A percentile compares a stretch with the other conserved stretches of the same genome.
phyloP scores from a whole-genome alignment of 192 early-diverging fungal species.

The Rhizophagus prolifer region DNA sequence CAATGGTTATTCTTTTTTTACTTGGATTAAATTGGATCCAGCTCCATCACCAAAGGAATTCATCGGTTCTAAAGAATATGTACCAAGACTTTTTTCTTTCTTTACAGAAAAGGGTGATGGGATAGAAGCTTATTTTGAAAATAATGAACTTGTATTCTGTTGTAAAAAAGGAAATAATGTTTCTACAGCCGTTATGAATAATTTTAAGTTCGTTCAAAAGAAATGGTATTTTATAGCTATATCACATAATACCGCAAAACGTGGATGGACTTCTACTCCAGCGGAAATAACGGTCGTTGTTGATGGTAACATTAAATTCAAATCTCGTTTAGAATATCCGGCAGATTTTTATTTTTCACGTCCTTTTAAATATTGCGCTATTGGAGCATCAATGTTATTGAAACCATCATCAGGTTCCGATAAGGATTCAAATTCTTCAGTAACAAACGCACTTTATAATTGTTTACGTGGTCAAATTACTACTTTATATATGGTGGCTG shows the following conservation, averaged over 20 bases:
- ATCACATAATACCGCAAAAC: conserved; percentile 7
- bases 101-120: conserved; percentile 20
- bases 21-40: conserved; percentile 29
- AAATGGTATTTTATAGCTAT: conserved; percentile 27
- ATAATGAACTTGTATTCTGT: conserved; percentile 5
- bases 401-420: not conserved
- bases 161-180: conserved; percentile 15
- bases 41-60: not conserved
- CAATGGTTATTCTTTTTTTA: conserved; percentile 31
- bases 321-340: conserved; percentile 23
- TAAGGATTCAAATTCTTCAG: not conserved
- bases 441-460: conserved; percentile 7
- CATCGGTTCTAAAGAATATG: not conserved
- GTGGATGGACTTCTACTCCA: conserved; percentile 22
- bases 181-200: not conserved
- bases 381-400: conserved; percentile 15
- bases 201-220: conserved; percentile 22
- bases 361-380: conserved; percentile 21
- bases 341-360: not conserved
- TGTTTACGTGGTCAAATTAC: conserved; percentile 30
- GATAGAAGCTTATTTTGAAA: conserved; percentile 29
- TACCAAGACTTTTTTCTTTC: conserved; percentile 26
- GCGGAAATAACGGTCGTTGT: conserved; percentile 13
- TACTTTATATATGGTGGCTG: conserved; percentile 9
- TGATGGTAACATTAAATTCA: conserved; percentile 17